Conservation (phyloP, 2,329 filamentous ascomycete species). For the Cladophialophora carrionii region DNA sequence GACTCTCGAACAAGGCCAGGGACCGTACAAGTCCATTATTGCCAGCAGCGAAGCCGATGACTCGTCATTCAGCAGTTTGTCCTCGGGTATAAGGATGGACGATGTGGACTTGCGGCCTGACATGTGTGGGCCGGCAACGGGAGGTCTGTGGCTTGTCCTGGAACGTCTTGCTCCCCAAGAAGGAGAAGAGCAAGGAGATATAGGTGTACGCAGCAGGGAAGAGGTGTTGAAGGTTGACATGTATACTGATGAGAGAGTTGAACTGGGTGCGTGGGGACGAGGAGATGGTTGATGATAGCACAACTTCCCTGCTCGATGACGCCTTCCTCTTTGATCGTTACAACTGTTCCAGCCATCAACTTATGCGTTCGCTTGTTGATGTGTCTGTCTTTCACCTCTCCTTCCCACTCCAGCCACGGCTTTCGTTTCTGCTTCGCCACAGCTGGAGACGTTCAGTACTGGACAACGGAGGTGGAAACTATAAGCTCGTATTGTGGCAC, state of each 20-base stretch:
- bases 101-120: conserved; percentile 75
- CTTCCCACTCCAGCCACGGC: neutral
- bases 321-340: neutral
- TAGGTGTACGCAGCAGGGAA: conserved; percentile 35
- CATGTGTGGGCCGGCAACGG: conserved; percentile 50
- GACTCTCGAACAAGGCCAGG: conserved; percentile 72
- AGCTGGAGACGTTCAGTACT: too few species aligned
- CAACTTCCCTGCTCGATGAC: neutral
- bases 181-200: conserved; percentile 42
- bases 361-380: neutral
- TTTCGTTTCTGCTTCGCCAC: neutral
- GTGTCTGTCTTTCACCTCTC: neutral
- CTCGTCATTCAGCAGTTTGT: conserved; percentile 74
- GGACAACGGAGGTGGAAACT: too few species aligned
- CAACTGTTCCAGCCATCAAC: neutral
- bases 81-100: conserved; percentile 67
- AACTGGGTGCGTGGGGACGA: conserved; percentile 42
- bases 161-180: conserved; percentile 63
- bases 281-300: conserved; percentile 25
- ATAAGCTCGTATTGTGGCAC: too few species aligned
- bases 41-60: conserved; percentile 57
- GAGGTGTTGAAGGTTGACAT: conserved; percentile 47
- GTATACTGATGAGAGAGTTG: conserved; percentile 50
- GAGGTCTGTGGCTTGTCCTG: conserved; percentile 76
- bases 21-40: conserved; percentile 67